These are phyloP conservation scores for Phytophthora nicotianae DNA, from an alignment of 352 stramenopile genomes.

Conservation along the genomic window DNA sequence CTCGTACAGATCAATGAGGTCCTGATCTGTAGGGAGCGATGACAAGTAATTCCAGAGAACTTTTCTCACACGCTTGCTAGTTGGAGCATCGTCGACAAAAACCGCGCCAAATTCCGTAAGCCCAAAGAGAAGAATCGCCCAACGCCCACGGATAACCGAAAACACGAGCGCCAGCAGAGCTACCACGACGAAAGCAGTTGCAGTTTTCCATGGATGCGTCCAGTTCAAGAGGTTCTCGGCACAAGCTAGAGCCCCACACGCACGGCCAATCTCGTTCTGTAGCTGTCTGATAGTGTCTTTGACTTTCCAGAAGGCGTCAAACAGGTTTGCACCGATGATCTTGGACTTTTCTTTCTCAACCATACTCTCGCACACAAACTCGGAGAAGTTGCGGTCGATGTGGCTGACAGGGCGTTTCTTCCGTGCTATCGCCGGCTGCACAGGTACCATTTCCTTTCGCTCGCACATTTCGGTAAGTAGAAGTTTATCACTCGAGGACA, in stretches of 20 bases:
- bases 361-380: conserved; percentile 73
- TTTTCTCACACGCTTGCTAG: conserved; percentile 80
- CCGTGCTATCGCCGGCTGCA: conserved; percentile 7
- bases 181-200: conserved; percentile 57
- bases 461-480: conserved; percentile 16
- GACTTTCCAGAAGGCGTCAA: conserved; percentile 85
- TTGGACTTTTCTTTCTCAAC: conserved; percentile 72
- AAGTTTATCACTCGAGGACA: conserved; percentile 25
- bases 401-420: conserved; percentile 33
- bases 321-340: conserved; percentile 69
- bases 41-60: conserved; percentile 84
- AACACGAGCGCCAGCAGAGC: conserved; percentile 59
- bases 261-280: conserved; percentile 74
- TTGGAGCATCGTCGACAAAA: conserved; percentile 76
- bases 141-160: conserved; percentile 69
- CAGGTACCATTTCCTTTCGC: conserved; percentile 12
- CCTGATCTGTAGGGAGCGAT: conserved; percentile 80
- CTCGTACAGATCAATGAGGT: conserved; percentile 80
- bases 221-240: conserved; percentile 89
- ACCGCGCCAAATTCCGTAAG: conserved; percentile 80
- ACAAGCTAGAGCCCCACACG: conserved; percentile 72
- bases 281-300: conserved; percentile 82
- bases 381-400: conserved; percentile 67
- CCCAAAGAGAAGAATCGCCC: conserved; percentile 76
- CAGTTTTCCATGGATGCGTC: conserved; percentile 89